These are phyloP conservation scores for Phytopythium mirpurense DNA, from an alignment of 352 stramenopile genomes.

Conservation along the genomic window DNA sequence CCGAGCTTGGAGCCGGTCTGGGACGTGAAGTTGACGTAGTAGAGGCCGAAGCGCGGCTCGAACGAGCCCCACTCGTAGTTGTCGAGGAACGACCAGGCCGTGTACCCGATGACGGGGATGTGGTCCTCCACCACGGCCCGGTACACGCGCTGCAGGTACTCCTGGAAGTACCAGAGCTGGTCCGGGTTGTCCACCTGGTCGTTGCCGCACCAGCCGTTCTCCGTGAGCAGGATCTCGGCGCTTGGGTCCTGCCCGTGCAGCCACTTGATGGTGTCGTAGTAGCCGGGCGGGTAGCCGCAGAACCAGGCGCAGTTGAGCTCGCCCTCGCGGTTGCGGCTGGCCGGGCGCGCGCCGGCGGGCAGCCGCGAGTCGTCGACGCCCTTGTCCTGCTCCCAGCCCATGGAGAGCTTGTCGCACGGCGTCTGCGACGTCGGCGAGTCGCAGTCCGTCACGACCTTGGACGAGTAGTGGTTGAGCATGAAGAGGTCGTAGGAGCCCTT, in stretches of 20 bases:
- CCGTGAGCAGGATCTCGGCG: conserved; percentile 37
- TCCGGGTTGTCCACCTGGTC: conserved; percentile 34
- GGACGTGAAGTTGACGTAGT: conserved; percentile 54
- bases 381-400: conserved; percentile 31
- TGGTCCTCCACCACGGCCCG: conserved; percentile 28
- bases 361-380: conserved; percentile 33
- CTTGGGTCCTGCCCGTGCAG: conserved; percentile 30
- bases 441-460: conserved; percentile 56
- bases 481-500: conserved; percentile 90
- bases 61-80: conserved; percentile 46
- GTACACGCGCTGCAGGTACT: conserved; percentile 35
- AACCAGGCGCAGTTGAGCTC: conserved; percentile 38
- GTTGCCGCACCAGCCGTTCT: conserved; percentile 46
- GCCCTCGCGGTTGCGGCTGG: conserved; percentile 9
- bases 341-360: conserved; percentile 38
- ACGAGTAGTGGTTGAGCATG: conserved; percentile 94
- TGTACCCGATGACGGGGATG: conserved; percentile 26
- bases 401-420: conserved; percentile 17
- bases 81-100: conserved; percentile 33
- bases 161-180: conserved; percentile 41
- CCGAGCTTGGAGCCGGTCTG: conserved; percentile 19
- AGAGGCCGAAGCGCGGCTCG: conserved; percentile 50
- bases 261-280: conserved; percentile 37
- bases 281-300: conserved; percentile 40
- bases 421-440: conserved; percentile 13